Base-by-base conservation (phyloP, 2,329 filamentous ascomycete species). In the Balansia obtecta region DNA sequence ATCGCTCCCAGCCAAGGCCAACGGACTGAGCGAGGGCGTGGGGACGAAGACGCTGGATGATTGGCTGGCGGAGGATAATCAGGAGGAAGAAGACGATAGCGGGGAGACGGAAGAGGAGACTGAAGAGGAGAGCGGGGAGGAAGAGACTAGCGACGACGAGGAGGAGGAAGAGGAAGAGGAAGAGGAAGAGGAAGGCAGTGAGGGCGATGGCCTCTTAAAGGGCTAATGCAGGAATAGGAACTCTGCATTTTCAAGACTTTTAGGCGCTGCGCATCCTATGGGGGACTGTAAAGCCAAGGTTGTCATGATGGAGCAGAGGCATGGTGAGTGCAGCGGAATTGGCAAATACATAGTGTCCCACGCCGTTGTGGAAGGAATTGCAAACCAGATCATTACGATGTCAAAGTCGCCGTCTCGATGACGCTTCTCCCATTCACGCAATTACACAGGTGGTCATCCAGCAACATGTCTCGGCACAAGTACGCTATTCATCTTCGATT, bases 11-110 rank as follows among this genome's bases (percentile, higher is more conserved):
- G 67, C 63, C 39, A 77, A 69, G 58, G 65, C 69, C 13, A 82
- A 82, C 60, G 78, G 71, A 1, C 55, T 68, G 13, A 66, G 68
- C 5, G 82, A 82, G 46, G 72, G 67, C 11, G 64, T 73, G 1
- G 75, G 76, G 48, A 80, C 80, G 40, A 95, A 95, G 76, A 88
- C 84, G 18, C 70, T 98, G 54, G 89, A 97, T 69, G 88, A 95
- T 64, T 97, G 93, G 90, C 72, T 97, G 51, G 88, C 84, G 4
- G 86, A 88, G 60, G 81, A 80, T 42, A 79, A 81, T 15, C 74
- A 72, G 30, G 76, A 74, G 1, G 77, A 76, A 11, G 72, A 74
- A 10, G 74, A 69, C 3, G 73, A 74, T 15, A 37, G 34, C 15
- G 34, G 34, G 0, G 75, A 75, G 1, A 73, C 73, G 2, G 74